Evolutionary conservation across 139 green algal genomes (phyloP).

Genomic region (Chlamydomonas incerta): DNA sequence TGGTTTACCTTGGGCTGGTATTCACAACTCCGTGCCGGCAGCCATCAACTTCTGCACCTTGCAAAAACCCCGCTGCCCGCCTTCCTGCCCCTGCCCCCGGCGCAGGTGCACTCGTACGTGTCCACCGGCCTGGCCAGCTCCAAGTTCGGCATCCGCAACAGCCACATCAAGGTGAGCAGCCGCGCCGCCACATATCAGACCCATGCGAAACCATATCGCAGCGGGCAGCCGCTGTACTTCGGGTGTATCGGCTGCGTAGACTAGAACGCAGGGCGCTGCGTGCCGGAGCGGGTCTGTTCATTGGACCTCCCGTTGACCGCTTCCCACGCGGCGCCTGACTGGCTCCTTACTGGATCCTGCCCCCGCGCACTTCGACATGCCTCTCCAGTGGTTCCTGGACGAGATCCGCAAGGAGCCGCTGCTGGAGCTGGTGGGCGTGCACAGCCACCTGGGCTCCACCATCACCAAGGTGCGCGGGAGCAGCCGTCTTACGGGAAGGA

Average conservation of each 20-base stretch:
- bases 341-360: too few relatives aligned
- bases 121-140: constrained; percentile 94
- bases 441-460: constrained; percentile 96
- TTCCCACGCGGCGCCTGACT: background rate
- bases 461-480: constrained; percentile 86
- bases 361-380: background rate
- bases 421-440: constrained; percentile 92
- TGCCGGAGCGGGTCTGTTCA: too few relatives aligned
- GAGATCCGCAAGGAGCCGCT: constrained; percentile 81
- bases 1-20: too few relatives aligned
- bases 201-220: too few relatives aligned
- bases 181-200: too few relatives aligned
- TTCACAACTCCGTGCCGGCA: too few relatives aligned
- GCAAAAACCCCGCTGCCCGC: too few relatives aligned
- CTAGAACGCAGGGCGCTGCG: background rate
- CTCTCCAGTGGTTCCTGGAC: constrained; percentile 84
- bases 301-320: too few relatives aligned
- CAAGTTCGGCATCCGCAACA: constrained; percentile 99
- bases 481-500: too few relatives aligned
- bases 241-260: too few relatives aligned
- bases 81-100: background rate
- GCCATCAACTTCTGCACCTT: too few relatives aligned
- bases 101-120: constrained; percentile 95
- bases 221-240: too few relatives aligned
- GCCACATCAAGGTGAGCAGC: constrained; percentile 90